Base-by-base conservation (phyloP, 352 stramenopile genomes). In the Phytophthora nicotianae region DNA sequence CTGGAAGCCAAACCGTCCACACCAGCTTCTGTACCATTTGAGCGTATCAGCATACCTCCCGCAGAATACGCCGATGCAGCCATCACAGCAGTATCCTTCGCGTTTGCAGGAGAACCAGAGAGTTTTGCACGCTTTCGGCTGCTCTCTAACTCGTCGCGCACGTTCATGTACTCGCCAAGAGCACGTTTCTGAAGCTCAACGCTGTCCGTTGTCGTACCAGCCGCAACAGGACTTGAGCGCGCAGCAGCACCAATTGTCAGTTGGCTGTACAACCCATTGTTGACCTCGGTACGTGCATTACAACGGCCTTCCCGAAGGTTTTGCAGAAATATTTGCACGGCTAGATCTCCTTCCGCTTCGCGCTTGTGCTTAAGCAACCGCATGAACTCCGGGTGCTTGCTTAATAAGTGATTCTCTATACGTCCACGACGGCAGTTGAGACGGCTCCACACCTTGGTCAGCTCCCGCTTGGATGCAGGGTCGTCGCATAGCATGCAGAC, bases 331-430 rank as follows among this genome's bases (percentile, higher is more conserved):
- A 93, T 81, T 60, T 93, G 83, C 55, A 90, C 81, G 1, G 79
- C 74, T 23, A 90, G 47, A 14, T 92, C 83, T 40, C 79, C 81
- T 65, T 92, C 81, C 0, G 79, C 56, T 35, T 90, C 83, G n/a
- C 78, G 81, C 62, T 92, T 92, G 55, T 90, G 70, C 57, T 88
- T 88, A 40, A 92, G 73, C 48, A 92, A 55, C 42, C 86, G 62
- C 83, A 92, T 92, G 54, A 90, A 90, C 61, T 92, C 81, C 4
- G 83, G 83, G 54, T 92, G 83, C 47, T 92, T 92, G 58, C 81
- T 92, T 70, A 81, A 77, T 46, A 92, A 59, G 40, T 92, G 83
- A 54, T 88, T 92, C 68, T 92, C 83, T 43, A 92, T 92, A 23
- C 83, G 79, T 1, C 83, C 83, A 23, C 83, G 83, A 5, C 83